A percentile compares a stretch with the other conserved stretches of the same genome.
Conservation (phyloP, 306 rosid species). For the Luffa acutangula region DNA sequence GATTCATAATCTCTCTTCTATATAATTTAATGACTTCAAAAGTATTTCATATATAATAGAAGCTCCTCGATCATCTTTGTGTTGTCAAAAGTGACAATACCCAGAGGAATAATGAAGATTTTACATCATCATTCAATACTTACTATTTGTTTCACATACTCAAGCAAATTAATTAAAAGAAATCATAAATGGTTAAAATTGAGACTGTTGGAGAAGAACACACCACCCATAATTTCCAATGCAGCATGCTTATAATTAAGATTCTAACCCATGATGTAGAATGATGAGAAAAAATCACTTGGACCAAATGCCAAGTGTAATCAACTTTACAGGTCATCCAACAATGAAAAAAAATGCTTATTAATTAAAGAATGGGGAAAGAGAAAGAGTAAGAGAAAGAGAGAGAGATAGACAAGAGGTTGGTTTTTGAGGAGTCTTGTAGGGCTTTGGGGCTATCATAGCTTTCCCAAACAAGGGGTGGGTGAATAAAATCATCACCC, state of each 20-base stretch:
- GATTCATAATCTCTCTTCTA: not conserved
- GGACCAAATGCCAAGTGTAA: conserved; percentile 13
- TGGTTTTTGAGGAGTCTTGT: conserved; percentile 5
- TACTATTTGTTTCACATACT: not conserved
- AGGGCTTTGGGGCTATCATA: conserved; percentile 24
- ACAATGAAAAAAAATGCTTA: conserved; percentile 2
- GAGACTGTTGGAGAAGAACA: not conserved
- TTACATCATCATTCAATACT: not conserved
- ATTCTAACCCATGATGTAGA: conserved; percentile 1
- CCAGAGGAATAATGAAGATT: not conserved
- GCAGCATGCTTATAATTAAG: conserved; percentile 10
- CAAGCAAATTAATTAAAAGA: not conserved
- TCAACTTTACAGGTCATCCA: conserved; percentile 17
- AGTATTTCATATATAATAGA: too few relatives aligned
- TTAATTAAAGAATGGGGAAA: not conserved
- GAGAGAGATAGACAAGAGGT: not conserved
- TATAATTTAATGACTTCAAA: not conserved
- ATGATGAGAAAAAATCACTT: conserved; percentile 2
- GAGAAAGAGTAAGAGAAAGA: too few relatives aligned
- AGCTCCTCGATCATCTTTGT: not conserved
- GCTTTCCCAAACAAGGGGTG: conserved; percentile 12
- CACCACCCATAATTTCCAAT: not conserved
- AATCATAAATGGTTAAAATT: not conserved
- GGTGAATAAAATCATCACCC: conserved; percentile 6
- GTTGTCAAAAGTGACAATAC: not conserved